Base-by-base conservation (phyloP, 768 basidiomycete species). In the Russula emetica region DNA sequence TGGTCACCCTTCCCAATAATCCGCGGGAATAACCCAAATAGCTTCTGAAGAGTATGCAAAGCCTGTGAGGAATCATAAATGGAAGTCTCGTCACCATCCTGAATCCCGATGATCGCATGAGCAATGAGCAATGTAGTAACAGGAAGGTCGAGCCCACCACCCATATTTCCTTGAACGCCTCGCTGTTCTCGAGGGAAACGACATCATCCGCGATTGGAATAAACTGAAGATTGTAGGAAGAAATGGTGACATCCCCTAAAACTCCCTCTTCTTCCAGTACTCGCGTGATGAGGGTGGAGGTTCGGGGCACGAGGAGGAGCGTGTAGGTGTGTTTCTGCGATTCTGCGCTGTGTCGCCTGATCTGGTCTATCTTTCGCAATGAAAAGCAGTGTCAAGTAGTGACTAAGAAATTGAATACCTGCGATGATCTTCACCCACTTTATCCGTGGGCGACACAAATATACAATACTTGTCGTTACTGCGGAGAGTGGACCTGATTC, bases 201-300 rank as follows among this genome's bases (percentile, higher is more conserved):
- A 98, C 85, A 74, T 99, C 97, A 20, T 92, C 88, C 62, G 95
- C 95, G 42, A 98, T 71, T 18, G 95, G 94, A 66, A 98, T 93
- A 69, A 98, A 92, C 69, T 95, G 94, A 26, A 99, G 81, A 73
- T 92, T 92, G 75, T 93, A 96, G 32, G 92, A 83, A 22, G 85
- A 84, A 34, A 98, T 83, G 9, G 83, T 86, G 51, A 99, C 80
- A 70, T 98, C 95, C n/a, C 97, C 97, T 18, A 95, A 81, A 0
- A 99, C 95, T n/a, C 96, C 97, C 71, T 97, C 90, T 72, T 98
- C 95, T 71, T 98, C 94, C 50, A 99, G 77, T 66, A 94, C 86
- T 61, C 87, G 84, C 38, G 85, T 83, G 58, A 95, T 92, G 9
- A 98, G 80, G 6, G 88, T 89, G 2, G 97, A 98, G 42, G 84